These are phyloP conservation scores for Aspergillus brasiliensis DNA, from an alignment of 2,329 filamentous ascomycete species.

Conservation along the genomic window DNA sequence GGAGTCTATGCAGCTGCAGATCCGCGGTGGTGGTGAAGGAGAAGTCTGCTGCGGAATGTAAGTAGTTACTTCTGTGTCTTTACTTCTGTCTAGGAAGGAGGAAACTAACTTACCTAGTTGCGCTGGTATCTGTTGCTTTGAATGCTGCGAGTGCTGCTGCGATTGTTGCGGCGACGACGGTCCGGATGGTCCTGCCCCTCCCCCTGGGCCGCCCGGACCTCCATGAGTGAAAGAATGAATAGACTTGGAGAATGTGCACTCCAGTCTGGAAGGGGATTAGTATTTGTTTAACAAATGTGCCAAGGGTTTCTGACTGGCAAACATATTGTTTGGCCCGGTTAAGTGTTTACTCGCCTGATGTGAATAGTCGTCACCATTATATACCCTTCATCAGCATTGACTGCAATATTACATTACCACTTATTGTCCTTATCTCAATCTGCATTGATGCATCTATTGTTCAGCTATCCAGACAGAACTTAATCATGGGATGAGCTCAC, in stretches of 20 bases:
- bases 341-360: too few species aligned
- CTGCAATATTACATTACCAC: too few species aligned
- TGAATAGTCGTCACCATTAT: too few species aligned
- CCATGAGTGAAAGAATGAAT: neutral
- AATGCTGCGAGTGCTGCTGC: constrained; percentile 28
- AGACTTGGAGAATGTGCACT: neutral
- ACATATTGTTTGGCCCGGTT: too few species aligned
- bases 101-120: constrained; percentile 13
- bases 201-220: neutral
- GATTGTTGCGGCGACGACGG: neutral
- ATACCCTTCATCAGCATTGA: too few species aligned
- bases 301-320: too few species aligned
- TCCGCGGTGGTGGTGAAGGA: constrained; percentile 26
- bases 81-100: too few species aligned
- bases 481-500: too few species aligned
- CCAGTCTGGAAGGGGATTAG: neutral
- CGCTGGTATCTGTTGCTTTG: constrained; percentile 26
- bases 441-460: too few species aligned
- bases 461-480: too few species aligned
- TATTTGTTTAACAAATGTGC: too few species aligned
- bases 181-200: neutral
- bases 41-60: constrained; percentile 31
- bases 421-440: too few species aligned
- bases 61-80: neutral
- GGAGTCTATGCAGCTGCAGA: constrained; percentile 20